Evolutionary conservation across 345 rosid genomes (phyloP), one percentile per base, ranked within the genome.

Genomic region (Populus deltoides): DNA sequence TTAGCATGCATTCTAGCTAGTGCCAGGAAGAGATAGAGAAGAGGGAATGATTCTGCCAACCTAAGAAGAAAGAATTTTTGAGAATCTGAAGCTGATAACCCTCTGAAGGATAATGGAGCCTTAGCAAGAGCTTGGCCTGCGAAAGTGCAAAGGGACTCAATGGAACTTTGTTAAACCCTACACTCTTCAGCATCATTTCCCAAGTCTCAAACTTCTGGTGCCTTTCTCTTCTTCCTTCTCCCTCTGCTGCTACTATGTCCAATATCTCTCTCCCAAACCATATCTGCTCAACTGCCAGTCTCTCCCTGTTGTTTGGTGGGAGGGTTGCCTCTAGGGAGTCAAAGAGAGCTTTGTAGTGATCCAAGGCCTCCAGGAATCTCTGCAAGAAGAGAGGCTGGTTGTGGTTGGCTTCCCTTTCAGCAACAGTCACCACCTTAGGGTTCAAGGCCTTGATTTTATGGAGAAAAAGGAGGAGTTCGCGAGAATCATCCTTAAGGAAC

Each of bases 21-120:
- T 85, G 91, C 99, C 99, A 96, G 16, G 98, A 96, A 63, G 99
- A 96, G 73, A 96, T 89, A 0, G 97, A 92, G 84, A 96, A 93
- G 84, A 96, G 99, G 79, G 88, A 77, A 67, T 93, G 93, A 85
- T 86, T 88, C 79, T 87, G 92, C 99, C 99, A 96, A 41, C 97
- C 96, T 24, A 96, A 86, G 83, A 88, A 90, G 77, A 89, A 87
- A 73, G 89, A 88, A 80, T 88, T 71, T 83, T 85, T 88, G 72
- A 83, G 87, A 78, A 88, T 84, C 81, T 87, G 91, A 82, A 95
- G 94, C 77, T 86, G 91, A 77, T 91, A 96, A 78, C 99, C 99
- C 79, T 93, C 99, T 3, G 93, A 91, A 25, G 99, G 99, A 83
- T 96, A 96, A 78, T 96, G 98, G 66, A 96, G 97, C 79, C 97